These are phyloP conservation scores for Hyaloscypha finlandica DNA, from an alignment of 495 filamentous ascomycete species.

Conservation along the genomic window DNA sequence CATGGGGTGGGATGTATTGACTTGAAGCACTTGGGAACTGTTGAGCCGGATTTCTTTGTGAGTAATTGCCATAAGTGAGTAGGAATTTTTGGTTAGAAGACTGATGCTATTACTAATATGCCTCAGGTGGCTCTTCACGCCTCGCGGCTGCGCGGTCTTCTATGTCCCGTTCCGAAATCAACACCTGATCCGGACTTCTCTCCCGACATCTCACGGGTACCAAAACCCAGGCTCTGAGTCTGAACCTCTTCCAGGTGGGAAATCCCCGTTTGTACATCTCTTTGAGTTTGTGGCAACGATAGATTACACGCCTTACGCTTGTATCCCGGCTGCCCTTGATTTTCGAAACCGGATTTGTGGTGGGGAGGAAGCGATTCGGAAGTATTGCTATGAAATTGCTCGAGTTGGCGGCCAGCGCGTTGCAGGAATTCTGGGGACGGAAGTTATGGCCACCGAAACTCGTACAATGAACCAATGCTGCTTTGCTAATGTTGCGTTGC, in stretches of 20 bases:
- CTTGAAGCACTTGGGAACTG: slow-evolving; percentile 50
- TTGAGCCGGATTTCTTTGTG: slow-evolving; percentile 74
- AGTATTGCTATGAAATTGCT: slow-evolving; percentile 60
- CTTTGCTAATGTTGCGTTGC: slow-evolving; percentile 27
- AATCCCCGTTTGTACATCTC: slow-evolving; percentile 57
- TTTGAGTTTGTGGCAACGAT: slow-evolving; percentile 81
- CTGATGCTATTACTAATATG: neutral
- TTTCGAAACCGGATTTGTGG: slow-evolving; percentile 73
- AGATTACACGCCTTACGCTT: slow-evolving; percentile 71
- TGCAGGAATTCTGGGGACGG: slow-evolving; percentile 65
- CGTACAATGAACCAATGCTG: slow-evolving; percentile 6
- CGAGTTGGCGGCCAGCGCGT: slow-evolving; percentile 57
- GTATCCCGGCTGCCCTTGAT: slow-evolving; percentile 67
- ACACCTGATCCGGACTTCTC: slow-evolving; percentile 65
- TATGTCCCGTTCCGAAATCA: slow-evolving; percentile 77
- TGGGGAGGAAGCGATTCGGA: slow-evolving; percentile 60
- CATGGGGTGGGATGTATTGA: slow-evolving; percentile 82
- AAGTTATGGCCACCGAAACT: slow-evolving; percentile 62
- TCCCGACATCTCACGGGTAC: slow-evolving; percentile 71
- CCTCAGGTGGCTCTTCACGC: slow-evolving; percentile 72
- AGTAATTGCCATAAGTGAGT: slow-evolving; percentile 76
- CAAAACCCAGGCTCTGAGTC: neutral
- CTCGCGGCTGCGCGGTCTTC: slow-evolving; percentile 75
- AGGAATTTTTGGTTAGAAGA: neutral
- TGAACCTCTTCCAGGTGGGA: neutral